phyloP scores from a whole-genome alignment of 495 filamentous ascomycete species.

The Lindgomyces ingoldianus region DNA sequence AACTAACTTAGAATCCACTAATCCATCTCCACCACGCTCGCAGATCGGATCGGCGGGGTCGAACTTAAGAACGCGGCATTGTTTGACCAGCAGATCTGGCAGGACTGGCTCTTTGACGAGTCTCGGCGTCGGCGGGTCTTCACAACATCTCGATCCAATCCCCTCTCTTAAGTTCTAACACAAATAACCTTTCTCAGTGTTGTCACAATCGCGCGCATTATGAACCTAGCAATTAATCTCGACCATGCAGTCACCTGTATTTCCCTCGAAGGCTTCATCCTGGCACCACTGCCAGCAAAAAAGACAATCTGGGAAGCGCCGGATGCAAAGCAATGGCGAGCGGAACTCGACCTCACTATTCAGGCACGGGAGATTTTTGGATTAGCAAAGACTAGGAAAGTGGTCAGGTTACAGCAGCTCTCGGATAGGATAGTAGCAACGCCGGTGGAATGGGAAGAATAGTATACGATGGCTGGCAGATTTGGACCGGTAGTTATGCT shows the following conservation, averaged over 20 bases:
- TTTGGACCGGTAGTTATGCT: constrained; percentile 3
- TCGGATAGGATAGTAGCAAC: neutral
- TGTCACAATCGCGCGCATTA: neutral
- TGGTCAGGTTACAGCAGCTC: neutral
- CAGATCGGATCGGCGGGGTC: neutral
- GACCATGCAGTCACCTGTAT: neutral
- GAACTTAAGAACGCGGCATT: neutral
- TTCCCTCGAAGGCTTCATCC: neutral
- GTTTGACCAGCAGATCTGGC: neutral
- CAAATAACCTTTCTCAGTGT: neutral
- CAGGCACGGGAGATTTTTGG: neutral
- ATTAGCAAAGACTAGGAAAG: neutral
- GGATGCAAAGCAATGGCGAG: neutral
- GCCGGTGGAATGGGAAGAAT: neutral
- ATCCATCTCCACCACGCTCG: neutral
- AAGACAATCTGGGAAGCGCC: neutral
- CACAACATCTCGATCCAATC: neutral
- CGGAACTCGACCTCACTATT: neutral
- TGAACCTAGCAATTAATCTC: neutral
- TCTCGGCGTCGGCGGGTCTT: neutral
- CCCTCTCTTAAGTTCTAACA: neutral
- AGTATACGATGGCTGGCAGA: neutral
- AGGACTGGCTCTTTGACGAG: constrained; percentile 6
- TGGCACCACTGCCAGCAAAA: neutral
- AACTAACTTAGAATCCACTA: neutral